Evolutionary conservation across 2,329 filamentous ascomycete genomes (phyloP).

Genomic region (Arthrobotrys sphaeroides): DNA sequence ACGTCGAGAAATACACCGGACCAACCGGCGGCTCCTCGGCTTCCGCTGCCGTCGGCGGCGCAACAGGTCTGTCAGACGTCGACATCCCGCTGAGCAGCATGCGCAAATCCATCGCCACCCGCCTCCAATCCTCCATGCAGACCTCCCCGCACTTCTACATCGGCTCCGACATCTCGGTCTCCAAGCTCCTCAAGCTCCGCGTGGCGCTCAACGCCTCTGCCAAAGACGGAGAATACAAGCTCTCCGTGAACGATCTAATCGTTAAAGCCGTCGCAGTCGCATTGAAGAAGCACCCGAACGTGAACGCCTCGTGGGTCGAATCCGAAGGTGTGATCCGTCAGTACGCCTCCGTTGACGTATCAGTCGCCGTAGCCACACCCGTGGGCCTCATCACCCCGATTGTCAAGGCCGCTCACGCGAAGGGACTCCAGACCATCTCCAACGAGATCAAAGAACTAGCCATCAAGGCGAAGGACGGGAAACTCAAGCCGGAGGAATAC

Average conservation of each 20-base stretch:
- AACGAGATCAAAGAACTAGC: conserved; percentile 92
- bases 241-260: conserved; percentile 99
- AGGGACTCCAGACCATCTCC: conserved; percentile 89
- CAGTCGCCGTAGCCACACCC: conserved; percentile 92
- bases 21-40: conserved; percentile 61
- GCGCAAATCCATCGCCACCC: conserved; percentile 96
- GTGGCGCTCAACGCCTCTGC: conserved; percentile 87
- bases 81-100: conserved; percentile 87
- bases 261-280: conserved; percentile 94
- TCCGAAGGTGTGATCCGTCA: conserved; percentile 88
- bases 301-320: conserved; percentile 91
- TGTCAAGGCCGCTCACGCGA: conserved; percentile 85
- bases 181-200: conserved; percentile 95
- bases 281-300: conserved; percentile 90
- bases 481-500: conserved; percentile 99
- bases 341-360: conserved; percentile 92
- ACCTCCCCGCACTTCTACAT: conserved; percentile 99
- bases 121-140: conserved; percentile 86
- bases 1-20: conserved; percentile 82
- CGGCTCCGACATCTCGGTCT: conserved; percentile 86
- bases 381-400: conserved; percentile 96
- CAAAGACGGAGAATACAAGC: conserved; percentile 89
- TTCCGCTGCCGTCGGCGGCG: conserved; percentile 62
- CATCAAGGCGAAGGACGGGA: conserved; percentile 93
- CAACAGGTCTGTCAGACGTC: conserved; percentile 75